A percentile compares a stretch with the other conserved stretches of the same genome.
phyloP scores from a whole-genome alignment of 352 stramenopile species.

The Pythium rhizo-oryzae region DNA sequence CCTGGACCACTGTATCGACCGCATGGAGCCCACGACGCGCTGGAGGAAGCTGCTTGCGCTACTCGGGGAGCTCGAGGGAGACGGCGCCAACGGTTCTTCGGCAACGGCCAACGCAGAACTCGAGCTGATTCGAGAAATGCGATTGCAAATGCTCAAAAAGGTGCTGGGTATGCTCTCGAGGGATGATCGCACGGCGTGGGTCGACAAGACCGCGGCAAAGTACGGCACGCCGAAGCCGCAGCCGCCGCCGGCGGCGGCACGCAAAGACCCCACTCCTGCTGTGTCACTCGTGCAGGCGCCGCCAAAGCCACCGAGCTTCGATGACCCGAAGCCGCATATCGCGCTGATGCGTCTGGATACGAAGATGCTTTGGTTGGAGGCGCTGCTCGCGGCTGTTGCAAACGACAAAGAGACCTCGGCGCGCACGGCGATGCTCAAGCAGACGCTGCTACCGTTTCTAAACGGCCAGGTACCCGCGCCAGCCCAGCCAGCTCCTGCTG shows the following conservation, averaged over 20 bases:
- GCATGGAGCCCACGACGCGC: conserved; percentile 34
- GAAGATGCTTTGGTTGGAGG: conserved; percentile 70
- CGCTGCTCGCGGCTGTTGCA: conserved; percentile 41
- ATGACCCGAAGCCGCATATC: conserved; percentile 38
- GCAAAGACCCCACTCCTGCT: conserved; percentile 34
- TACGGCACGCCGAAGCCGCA: conserved; percentile 23
- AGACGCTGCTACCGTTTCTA: conserved; percentile 52
- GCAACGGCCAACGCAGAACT: not conserved
- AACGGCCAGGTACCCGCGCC: conserved; percentile 32
- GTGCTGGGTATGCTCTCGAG: conserved; percentile 56
- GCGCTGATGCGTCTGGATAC: conserved; percentile 47
- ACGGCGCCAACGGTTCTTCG: conserved; percentile 14
- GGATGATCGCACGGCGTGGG: conserved; percentile 52
- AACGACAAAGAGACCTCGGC: conserved; percentile 48
- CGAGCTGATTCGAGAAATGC: conserved; percentile 22
- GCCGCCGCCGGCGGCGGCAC: conserved; percentile 23
- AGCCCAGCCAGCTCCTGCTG: not conserved
- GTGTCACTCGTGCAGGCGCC: conserved; percentile 32
- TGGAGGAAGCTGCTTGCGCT: conserved; percentile 52
- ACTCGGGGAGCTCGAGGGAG: conserved; percentile 42
- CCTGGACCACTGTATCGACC: conserved; percentile 45
- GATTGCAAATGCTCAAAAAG: conserved; percentile 55
- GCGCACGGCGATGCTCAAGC: conserved; percentile 49
- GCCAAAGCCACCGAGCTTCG: conserved; percentile 35
- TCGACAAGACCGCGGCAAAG: conserved; percentile 55